Percentiles rank a stretch among this genome's conserved stretches.
Evolutionary conservation across 257 asterid species (phyloP).

Genomic region (Jaltomata sinuosa): DNA sequence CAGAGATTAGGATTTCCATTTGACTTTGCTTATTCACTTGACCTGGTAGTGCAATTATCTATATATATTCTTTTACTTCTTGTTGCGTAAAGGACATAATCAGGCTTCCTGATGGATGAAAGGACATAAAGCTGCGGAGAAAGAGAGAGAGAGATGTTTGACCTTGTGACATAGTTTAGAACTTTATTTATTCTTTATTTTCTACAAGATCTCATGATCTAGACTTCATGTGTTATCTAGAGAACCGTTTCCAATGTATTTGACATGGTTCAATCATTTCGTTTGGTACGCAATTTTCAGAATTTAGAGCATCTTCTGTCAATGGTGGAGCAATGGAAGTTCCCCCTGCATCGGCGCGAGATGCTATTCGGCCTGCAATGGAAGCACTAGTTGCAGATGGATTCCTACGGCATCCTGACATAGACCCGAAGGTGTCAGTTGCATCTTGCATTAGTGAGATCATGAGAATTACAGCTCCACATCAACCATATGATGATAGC

Average conservation of each 20-base stretch:
- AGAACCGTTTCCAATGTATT: not conserved
- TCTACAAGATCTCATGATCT: not conserved
- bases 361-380: slow-evolving; percentile 5
- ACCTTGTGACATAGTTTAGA: not conserved
- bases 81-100: not conserved
- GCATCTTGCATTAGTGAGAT: slow-evolving; percentile 20
- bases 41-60: not conserved
- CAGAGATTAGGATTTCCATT: not conserved
- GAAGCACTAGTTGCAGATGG: slow-evolving; percentile 14
- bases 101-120: not conserved
- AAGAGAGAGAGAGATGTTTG: not conserved
- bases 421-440: slow-evolving; percentile 14
- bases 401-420: slow-evolving; percentile 10
- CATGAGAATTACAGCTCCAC: slow-evolving; percentile 20
- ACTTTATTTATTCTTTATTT: not conserved
- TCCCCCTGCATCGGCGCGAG: not conserved
- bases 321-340: slow-evolving; percentile 8
- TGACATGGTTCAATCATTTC: not conserved
- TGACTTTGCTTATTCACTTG: not conserved
- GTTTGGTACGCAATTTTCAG: not conserved
- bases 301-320: slow-evolving; percentile 9
- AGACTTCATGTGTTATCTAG: not conserved
- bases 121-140: not conserved
- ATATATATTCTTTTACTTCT: not conserved
- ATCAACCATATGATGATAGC: slow-evolving; percentile 9